Percentiles rank a stretch among this genome's conserved stretches.
These are phyloP conservation scores for Scheffersomyces lignicola DNA, from an alignment of 1,139 yeast species.

Conservation along the genomic window DNA sequence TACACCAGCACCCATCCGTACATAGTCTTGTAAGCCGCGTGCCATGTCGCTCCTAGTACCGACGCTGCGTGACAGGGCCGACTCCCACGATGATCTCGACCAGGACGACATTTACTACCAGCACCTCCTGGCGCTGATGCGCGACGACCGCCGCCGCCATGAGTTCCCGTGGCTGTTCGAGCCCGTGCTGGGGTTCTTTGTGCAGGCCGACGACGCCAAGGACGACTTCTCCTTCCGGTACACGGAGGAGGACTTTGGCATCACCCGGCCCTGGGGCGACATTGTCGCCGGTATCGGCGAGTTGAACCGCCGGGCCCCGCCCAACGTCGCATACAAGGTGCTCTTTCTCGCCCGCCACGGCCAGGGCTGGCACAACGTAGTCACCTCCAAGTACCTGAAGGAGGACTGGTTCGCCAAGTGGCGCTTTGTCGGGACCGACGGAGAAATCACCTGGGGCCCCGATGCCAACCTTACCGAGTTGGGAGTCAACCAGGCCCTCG, in stretches of 20 bases:
- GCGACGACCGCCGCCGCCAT: not conserved
- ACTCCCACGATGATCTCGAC: slow-evolving; percentile 38
- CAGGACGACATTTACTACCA: slow-evolving; percentile 27
- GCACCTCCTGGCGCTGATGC: slow-evolving; percentile 7
- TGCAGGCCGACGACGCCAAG: slow-evolving; percentile 45
- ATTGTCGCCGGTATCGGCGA: slow-evolving; percentile 30
- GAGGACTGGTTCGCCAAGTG: slow-evolving; percentile 61
- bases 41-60: slow-evolving; percentile 36
- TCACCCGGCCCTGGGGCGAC: slow-evolving; percentile 45
- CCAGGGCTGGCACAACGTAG: slow-evolving; percentile 73
- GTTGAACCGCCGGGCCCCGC: slow-evolving; percentile 33
- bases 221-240: slow-evolving; percentile 53
- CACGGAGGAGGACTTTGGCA: slow-evolving; percentile 49
- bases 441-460: slow-evolving; percentile 63
- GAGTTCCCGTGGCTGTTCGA: slow-evolving; percentile 41
- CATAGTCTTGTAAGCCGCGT: no score
- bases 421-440: slow-evolving; percentile 57
- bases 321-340: slow-evolving; percentile 50
- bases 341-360: slow-evolving; percentile 74
- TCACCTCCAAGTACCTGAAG: slow-evolving; percentile 56
- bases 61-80: slow-evolving; percentile 29
- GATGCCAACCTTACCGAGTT: slow-evolving; percentile 62
- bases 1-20: not conserved
- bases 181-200: slow-evolving; percentile 50
- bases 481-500: slow-evolving; percentile 50